Base-by-base conservation (phyloP, 2,329 filamentous ascomycete species). In the Penicillium psychrosexuale region DNA sequence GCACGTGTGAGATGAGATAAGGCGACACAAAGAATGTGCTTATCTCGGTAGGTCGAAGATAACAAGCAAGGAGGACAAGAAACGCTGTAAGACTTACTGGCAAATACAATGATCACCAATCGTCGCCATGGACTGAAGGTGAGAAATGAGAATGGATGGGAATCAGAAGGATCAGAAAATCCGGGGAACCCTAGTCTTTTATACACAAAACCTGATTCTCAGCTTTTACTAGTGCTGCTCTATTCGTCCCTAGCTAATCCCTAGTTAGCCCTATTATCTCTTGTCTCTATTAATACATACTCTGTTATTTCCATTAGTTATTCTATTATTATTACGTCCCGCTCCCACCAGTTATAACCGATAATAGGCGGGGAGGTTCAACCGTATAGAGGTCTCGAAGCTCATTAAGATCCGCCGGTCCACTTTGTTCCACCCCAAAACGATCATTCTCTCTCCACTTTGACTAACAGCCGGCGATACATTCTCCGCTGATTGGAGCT, bases 391-490 rank as follows among this genome's bases (percentile, higher is more conserved):
- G 39, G 62, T 62, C 59, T 63, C 56, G 61, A 63, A 45, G 61
- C 45, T 47, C 47, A 52, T 57, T 47, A 54, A 19, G 37, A 55
- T 61, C 54, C 56, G 53, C 57, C 15, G 34, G 37, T 53, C 59
- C 57, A 60, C 59, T 38, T 19, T 22, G 19, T 11, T 22, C 19
- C 43, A 17, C 28, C 43, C 30, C 43, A 45, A 42, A 55, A 52
- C 53, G 53, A 49, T 61, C 58, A 59, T 60, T 57, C 56, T 28
- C 55, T 57, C 38, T 40, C 49, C 53, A 44, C 56, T 51, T 53
- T 65, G 62, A 65, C 62, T 65, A 63, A 65, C 49, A 59, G 9
- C 53, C 61, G 62, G 61, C 58, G 60, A 54, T 59, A 37, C 34
- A 36, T 53, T 51, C 17, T 8, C 9, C 36, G 13, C 15, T 64